Evolutionary conservation across 768 basidiomycete genomes (phyloP).

Genomic region (Cyclocybe cylindracea): DNA sequence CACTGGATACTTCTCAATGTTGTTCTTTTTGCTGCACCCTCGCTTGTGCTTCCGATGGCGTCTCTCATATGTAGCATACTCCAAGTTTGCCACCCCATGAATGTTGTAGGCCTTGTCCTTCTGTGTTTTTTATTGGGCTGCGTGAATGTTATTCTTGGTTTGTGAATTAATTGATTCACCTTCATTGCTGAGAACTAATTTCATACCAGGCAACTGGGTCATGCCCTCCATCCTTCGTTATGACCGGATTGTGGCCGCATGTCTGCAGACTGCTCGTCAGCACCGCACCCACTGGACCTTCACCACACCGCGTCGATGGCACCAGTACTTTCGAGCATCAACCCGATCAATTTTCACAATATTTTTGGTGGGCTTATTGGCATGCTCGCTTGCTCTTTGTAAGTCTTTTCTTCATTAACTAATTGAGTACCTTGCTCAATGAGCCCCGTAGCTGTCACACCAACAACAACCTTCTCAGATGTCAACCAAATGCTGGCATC

Average conservation of each 20-base stretch:
- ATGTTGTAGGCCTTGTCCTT: not conserved
- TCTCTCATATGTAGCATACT: not conserved
- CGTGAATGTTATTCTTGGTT: not conserved
- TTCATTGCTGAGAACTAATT: not conserved
- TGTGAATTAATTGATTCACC: not conserved
- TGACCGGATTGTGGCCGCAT: not conserved
- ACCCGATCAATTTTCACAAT: no score
- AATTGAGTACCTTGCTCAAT: no score
- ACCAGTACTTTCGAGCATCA: no score
- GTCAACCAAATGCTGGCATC: constrained; percentile 1
- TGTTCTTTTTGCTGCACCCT: not conserved
- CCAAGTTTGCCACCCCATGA: not conserved
- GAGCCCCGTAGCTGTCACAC: not conserved
- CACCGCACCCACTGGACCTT: not conserved
- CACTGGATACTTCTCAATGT: not conserved
- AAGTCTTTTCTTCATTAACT: no score
- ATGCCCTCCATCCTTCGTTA: not conserved
- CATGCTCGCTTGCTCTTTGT: no score
- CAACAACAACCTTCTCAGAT: not conserved
- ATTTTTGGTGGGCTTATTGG: no score
- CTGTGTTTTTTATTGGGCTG: not conserved
- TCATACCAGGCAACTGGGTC: not conserved
- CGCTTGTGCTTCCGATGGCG: not conserved
- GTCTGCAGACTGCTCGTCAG: not conserved
- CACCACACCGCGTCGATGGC: no score